Conservation (phyloP, 352 stramenopile species). For the Ophiocytium majus region DNA sequence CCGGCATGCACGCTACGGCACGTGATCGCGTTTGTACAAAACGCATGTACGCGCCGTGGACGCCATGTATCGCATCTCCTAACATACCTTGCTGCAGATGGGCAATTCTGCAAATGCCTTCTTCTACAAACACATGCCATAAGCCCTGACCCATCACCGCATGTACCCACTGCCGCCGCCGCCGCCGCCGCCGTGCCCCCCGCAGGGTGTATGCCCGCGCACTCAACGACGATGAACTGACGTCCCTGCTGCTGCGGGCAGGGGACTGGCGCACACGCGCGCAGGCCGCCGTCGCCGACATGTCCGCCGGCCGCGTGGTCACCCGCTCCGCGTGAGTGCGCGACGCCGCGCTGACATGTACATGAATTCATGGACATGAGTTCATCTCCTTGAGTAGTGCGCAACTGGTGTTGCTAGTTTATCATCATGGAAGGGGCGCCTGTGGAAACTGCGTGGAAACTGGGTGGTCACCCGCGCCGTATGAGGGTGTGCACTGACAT, state of each 20-base stretch:
- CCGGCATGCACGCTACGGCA: too few relatives aligned
- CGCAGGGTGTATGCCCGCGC: not conserved
- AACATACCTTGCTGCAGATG: not conserved
- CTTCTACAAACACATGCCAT: not conserved
- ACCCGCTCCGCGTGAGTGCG: not conserved
- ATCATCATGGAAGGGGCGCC: not conserved
- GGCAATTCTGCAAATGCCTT: not conserved
- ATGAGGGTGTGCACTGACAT: not conserved
- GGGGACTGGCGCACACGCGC: conserved; percentile 30
- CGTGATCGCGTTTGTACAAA: too few relatives aligned
- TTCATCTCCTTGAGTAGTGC: not conserved
- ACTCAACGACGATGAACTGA: conserved; percentile 32
- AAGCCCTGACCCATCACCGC: not conserved
- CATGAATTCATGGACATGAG: not conserved
- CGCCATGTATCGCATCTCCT: not conserved
- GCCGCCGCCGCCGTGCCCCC: not conserved
- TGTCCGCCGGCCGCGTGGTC: conserved; percentile 29
- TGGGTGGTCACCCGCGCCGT: not conserved
- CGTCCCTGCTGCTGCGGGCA: conserved; percentile 30
- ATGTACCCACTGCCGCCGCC: not conserved
- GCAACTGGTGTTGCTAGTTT: not conserved
- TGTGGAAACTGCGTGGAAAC: not conserved
- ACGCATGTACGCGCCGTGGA: not conserved
- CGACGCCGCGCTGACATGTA: too few relatives aligned
- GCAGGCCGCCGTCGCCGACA: conserved; percentile 23